Conservation (phyloP, 805 yeast species). For the Candida michaelii region DNA sequence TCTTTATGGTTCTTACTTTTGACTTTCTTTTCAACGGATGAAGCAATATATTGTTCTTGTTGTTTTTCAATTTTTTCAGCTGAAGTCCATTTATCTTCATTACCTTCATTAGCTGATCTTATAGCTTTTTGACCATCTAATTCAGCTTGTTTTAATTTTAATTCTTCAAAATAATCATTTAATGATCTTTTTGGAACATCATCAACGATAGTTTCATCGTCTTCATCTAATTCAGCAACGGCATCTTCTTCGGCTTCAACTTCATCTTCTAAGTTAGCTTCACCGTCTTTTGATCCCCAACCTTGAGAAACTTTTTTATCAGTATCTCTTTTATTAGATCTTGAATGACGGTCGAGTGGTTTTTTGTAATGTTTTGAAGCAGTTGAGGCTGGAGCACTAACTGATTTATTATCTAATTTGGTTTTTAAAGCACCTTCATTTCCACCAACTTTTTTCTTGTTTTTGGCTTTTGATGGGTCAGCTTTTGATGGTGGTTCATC, state of each 20-base stretch:
- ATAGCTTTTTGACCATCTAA: conserved; percentile 35
- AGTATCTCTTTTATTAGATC: conserved; percentile 80
- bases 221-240: conserved; percentile 45
- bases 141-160: conserved; percentile 44
- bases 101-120: conserved; percentile 59
- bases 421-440: conserved; percentile 84
- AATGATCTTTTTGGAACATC: conserved; percentile 61
- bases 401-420: conserved; percentile 72
- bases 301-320: conserved; percentile 80
- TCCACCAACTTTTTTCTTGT: conserved; percentile 71
- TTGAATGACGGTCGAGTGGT: conserved; percentile 81
- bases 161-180: conserved; percentile 82
- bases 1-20: conserved; percentile 78
- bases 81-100: conserved; percentile 49
- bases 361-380: conserved; percentile 57
- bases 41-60: conserved; percentile 56
- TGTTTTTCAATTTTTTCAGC: conserved; percentile 65
- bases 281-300: conserved; percentile 79
- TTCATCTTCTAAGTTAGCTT: conserved; percentile 66
- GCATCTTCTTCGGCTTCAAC: conserved; percentile 45
- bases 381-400: conserved; percentile 53
- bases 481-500: conserved; percentile 82
- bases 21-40: conserved; percentile 64
- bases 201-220: conserved; percentile 43
- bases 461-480: conserved; percentile 75